Percentiles rank a stretch among this genome's conserved stretches.
phyloP scores from a whole-genome alignment of 78 protist species.

The Diacronema lutheri region DNA sequence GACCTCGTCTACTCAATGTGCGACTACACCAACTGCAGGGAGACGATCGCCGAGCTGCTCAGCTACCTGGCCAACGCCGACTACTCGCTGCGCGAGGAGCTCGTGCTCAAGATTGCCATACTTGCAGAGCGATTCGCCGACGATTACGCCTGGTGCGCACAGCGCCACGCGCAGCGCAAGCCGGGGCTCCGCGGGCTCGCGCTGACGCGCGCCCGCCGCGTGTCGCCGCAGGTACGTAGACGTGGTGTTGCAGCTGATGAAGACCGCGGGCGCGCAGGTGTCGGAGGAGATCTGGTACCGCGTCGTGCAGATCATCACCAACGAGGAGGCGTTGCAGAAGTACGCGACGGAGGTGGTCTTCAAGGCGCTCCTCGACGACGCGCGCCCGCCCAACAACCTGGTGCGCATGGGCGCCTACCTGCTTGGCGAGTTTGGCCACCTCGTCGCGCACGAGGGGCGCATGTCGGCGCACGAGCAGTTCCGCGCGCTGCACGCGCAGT shows the following conservation, averaged over 20 bases:
- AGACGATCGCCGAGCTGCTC: constrained; percentile 83
- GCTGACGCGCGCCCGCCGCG: too few species aligned
- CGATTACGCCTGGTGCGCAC: constrained; percentile 80
- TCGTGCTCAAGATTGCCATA: constrained; percentile 87
- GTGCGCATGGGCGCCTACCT: constrained; percentile 77
- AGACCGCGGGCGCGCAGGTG: constrained; percentile 81
- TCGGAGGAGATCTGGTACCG: constrained; percentile 91
- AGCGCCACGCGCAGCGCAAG: too few species aligned
- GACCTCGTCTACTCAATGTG: constrained; percentile 91
- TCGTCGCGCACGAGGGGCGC: constrained; percentile 58
- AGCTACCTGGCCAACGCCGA: constrained; percentile 75
- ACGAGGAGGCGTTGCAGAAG: constrained; percentile 76
- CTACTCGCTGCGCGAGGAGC: constrained; percentile 80
- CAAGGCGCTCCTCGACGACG: constrained; percentile 31
- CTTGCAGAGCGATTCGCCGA: constrained; percentile 89
- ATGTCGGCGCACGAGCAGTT: constrained; percentile 52
- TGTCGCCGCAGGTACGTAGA: constrained; percentile 81
- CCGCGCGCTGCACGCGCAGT: constrained; percentile 59
- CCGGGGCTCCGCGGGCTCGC: too few species aligned
- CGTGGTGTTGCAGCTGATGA: constrained; percentile 77
- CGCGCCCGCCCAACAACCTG: constrained; percentile 79
- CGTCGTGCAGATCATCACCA: constrained; percentile 91
- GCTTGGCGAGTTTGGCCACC: constrained; percentile 94
- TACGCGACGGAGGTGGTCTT: constrained; percentile 82
- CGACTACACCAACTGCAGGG: constrained; percentile 60